Evolutionary conservation across 2,329 filamentous ascomycete species (phyloP).

Genomic region (Pseudocercospora vitis): DNA sequence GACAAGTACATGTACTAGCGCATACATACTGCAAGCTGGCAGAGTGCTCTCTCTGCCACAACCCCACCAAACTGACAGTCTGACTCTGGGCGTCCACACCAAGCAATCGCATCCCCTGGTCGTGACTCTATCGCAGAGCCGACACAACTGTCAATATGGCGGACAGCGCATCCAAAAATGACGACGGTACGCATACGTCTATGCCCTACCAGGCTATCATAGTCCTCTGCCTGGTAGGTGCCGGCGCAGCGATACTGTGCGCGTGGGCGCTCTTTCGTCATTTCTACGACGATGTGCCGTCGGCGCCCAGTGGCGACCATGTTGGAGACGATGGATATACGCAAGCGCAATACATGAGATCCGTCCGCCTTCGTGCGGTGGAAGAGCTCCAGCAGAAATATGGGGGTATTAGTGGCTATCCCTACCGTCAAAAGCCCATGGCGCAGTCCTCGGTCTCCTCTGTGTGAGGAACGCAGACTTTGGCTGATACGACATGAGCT

Average conservation of each 20-base stretch:
- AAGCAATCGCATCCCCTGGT: background rate
- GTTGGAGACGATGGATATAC: slow-evolving; percentile 21
- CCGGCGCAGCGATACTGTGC: slow-evolving; percentile 23
- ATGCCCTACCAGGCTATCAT: slow-evolving; percentile 27
- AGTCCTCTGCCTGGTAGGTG: slow-evolving; percentile 27
- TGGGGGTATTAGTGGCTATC: slow-evolving; percentile 10
- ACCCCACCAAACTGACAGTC: background rate
- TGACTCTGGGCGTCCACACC: background rate
- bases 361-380: slow-evolving; percentile 26
- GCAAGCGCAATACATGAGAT: slow-evolving; percentile 30
- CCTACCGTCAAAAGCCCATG: slow-evolving; percentile 11
- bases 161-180: background rate
- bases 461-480: background rate
- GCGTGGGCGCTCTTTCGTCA: slow-evolving; percentile 25
- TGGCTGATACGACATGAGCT: too few species aligned
- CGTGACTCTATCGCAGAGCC: background rate
- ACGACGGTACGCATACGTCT: slow-evolving; percentile 9
- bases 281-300: slow-evolving; percentile 16
- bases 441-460: slow-evolving; percentile 21
- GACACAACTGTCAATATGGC: background rate
- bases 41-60: background rate
- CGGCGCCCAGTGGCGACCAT: slow-evolving; percentile 5
- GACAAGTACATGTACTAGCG: background rate
- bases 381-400: slow-evolving; percentile 24
- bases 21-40: background rate